phyloP scores from a whole-genome alignment of 2,329 filamentous ascomycete species.

The Cladosporium sp. region DNA sequence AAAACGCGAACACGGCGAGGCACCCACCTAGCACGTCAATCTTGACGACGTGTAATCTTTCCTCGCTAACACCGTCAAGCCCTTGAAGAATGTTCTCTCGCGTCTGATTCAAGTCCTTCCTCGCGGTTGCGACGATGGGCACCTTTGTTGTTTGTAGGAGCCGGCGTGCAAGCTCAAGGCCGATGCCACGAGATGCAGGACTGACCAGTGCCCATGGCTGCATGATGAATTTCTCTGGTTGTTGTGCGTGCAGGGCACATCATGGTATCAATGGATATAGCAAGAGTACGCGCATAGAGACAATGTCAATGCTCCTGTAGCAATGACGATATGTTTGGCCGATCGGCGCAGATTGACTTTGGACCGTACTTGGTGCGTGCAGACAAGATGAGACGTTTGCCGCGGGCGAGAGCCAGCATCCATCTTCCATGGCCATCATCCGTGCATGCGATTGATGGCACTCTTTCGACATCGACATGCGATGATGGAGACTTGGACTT shows the following conservation, averaged over 20 bases:
- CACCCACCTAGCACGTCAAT: constrained; percentile 58
- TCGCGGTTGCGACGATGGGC: constrained; percentile 61
- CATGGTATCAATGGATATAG: not conserved
- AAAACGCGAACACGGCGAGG: not conserved
- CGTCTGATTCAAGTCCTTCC: constrained; percentile 53
- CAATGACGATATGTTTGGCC: constrained; percentile 13
- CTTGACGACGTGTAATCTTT: constrained; percentile 53
- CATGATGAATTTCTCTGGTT: constrained; percentile 33
- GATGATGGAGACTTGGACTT: not conserved
- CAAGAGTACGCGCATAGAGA: not conserved
- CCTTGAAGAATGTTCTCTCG: constrained; percentile 53
- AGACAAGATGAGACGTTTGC: not conserved
- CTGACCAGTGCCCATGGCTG: constrained; percentile 54
- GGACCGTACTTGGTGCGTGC: not conserved
- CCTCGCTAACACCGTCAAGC: constrained; percentile 47
- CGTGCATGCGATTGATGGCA: not conserved
- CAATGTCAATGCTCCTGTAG: not conserved
- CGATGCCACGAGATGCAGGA: constrained; percentile 64
- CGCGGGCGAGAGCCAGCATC: not conserved
- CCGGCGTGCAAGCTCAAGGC: constrained; percentile 60
- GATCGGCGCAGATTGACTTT: constrained; percentile 17
- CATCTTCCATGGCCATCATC: not conserved
- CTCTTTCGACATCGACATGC: not conserved
- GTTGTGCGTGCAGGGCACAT: not conserved
- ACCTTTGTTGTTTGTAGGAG: constrained; percentile 58